Evolutionary conservation across 179 eudicot genomes (phyloP), one percentile per base, ranked within the genome.

Genomic region (Beta corolliflora): DNA sequence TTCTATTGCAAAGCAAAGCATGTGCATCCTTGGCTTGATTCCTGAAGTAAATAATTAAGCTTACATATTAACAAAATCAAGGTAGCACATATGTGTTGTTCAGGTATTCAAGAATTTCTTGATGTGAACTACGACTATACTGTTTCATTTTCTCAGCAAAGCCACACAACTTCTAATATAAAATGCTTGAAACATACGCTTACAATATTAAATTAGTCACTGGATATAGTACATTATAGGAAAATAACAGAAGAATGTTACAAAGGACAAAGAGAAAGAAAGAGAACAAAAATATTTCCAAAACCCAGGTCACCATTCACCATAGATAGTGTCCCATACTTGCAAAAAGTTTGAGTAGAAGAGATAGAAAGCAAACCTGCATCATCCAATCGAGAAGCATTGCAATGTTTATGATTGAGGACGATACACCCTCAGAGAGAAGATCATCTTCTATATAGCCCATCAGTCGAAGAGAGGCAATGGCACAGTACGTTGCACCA

Each of bases 401-500:
- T 16, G 92, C 90, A 72, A 92, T 87, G 58, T 92, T 77, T 83
- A 92, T 88, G 80, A 88, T 65, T 73, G 90, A 82, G 82, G 86
- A 79, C 48, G 89, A 86, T 59, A 84, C 79, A 64, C 73, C 80
- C 79, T 81, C 84, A 21, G 89, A 89, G 50, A 92, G 81, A 52
- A 83, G 52, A 80, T 88, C 88, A 53, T 91, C 90, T 79, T 92
- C 94, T 48, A 95, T 80, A 83, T 86, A 93, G 63, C 98, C 98
- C 98, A 95, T 95, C 80, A 95, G 88, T 58, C 87, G 89, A 53
- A 95, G 93, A 83, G 98, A 92, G 73, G 97, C 97, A 79, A 95
- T 85, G 81, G 98, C 98, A 86, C 98, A 95, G 78, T 89, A 95
- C 41, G 98, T 93, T 84, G 91, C 98, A 84, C 98, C 98, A 84